Percentiles rank a stretch among this genome's conserved stretches.
Conservation (phyloP, 2,329 filamentous ascomycete genomes). For the Aspergillus tubingensis region DNA sequence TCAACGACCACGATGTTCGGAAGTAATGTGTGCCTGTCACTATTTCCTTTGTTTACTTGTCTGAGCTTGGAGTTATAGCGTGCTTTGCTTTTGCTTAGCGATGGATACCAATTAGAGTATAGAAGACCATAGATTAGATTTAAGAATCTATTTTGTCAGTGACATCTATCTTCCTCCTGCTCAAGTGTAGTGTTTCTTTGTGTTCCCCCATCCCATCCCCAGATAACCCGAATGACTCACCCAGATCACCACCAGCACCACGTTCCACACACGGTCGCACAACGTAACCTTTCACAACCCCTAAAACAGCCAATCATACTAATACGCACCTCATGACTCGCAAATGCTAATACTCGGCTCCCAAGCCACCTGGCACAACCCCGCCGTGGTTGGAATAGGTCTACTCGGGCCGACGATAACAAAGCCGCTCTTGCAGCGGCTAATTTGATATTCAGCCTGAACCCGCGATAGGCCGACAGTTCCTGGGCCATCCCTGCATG, state of each 20-base stretch:
- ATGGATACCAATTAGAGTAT: neutral
- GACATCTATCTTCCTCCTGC: no score
- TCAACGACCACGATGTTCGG: neutral
- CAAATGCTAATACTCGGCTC: no score
- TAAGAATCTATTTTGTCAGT: neutral
- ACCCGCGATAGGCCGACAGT: neutral
- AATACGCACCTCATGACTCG: no score
- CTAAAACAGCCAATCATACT: no score
- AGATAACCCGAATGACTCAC: no score
- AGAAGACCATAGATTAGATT: constrained; percentile 1
- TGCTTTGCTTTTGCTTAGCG: neutral
- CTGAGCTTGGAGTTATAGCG: neutral
- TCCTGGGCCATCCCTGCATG: neutral
- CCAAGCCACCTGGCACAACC: neutral
- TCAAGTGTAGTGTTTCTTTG: no score
- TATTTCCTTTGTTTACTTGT: neutral
- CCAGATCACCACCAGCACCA: no score
- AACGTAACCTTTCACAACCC: no score
- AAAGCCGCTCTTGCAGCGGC: neutral
- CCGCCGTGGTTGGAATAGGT: no score
- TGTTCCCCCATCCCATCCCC: no score
- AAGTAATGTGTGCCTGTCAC: neutral
- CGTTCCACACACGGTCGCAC: no score
- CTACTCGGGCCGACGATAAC: neutral
- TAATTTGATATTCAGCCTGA: neutral